A percentile compares a stretch with the other conserved stretches of the same genome.
Conservation (phyloP, 495 filamentous ascomycete species). For the Pseudoneurospora amorphoporcata region DNA sequence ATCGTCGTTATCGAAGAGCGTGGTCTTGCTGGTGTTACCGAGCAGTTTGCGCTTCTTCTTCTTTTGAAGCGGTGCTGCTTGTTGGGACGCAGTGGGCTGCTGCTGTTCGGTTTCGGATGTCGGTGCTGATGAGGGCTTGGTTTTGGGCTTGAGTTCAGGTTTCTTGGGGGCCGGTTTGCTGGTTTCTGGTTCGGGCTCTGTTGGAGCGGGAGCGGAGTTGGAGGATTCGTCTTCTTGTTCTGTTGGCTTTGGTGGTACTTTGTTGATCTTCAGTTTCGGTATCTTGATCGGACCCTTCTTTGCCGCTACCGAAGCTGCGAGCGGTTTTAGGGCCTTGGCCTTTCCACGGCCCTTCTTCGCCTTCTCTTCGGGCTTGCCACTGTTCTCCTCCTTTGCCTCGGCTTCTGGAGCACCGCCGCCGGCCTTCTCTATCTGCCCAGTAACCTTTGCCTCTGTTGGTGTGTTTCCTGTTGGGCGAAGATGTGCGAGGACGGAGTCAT, state of each 20-base stretch:
- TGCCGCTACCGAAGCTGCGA: neutral
- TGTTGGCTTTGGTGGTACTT: constrained; percentile 5
- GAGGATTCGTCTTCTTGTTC: constrained; percentile 8
- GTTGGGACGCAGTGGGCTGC: neutral
- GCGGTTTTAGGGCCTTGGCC: neutral
- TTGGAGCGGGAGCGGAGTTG: no score
- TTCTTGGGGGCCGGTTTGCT: constrained; percentile 14
- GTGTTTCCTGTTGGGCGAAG: constrained; percentile 9
- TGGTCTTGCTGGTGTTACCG: constrained; percentile 48
- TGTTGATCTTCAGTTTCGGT: neutral
- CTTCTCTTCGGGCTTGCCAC: constrained; percentile 16
- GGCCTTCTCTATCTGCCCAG: constrained; percentile 20
- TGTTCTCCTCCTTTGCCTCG: neutral
- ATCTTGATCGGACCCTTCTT: neutral
- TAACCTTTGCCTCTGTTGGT: constrained; percentile 36
- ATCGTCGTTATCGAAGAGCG: constrained; percentile 68
- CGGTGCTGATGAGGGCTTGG: neutral
- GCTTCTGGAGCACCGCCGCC: neutral
- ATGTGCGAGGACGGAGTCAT: constrained; percentile 7
- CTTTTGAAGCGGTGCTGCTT: constrained; percentile 36
- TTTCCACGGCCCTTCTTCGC: constrained; percentile 3
- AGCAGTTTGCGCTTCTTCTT: constrained; percentile 65
- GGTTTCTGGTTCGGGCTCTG: constrained; percentile 12
- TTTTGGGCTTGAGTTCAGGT: neutral
- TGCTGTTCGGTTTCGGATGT: neutral